These are phyloP conservation scores for Furcasterigmium furcatum DNA, from an alignment of 2,329 filamentous ascomycete species.

Conservation along the genomic window DNA sequence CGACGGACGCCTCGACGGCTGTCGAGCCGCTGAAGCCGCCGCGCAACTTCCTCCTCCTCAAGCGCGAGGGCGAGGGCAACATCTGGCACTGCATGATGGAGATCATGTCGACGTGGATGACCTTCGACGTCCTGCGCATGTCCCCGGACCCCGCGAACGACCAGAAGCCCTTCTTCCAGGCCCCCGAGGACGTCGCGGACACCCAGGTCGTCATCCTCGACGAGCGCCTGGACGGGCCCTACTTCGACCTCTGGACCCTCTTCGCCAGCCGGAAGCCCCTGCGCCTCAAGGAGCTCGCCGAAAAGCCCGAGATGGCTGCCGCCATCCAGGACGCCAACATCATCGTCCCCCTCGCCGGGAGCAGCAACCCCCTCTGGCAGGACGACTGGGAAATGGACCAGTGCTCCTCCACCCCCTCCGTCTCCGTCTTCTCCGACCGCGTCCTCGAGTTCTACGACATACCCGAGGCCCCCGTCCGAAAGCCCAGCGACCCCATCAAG, in stretches of 20 bases:
- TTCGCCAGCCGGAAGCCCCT: slow-evolving; percentile 25
- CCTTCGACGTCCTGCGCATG: slow-evolving; percentile 28
- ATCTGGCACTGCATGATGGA: slow-evolving; percentile 31
- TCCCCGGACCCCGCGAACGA: slow-evolving; percentile 7
- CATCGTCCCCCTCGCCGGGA: slow-evolving; percentile 35
- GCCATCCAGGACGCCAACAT: slow-evolving; percentile 20
- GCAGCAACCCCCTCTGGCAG: slow-evolving; percentile 37
- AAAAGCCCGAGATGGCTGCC: neutral
- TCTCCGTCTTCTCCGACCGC: slow-evolving; percentile 25
- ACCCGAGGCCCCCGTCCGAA: slow-evolving; percentile 1
- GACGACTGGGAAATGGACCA: slow-evolving; percentile 29
- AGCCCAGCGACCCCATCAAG: slow-evolving; percentile 12
- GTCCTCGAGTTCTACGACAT: slow-evolving; percentile 25
- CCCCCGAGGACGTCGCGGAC: slow-evolving; percentile 12
- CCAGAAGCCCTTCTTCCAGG: slow-evolving; percentile 15
- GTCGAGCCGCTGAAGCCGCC: slow-evolving; percentile 1
- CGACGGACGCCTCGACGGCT: neutral
- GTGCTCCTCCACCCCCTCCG: slow-evolving; percentile 16
- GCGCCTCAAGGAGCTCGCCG: slow-evolving; percentile 20
- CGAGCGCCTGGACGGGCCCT: slow-evolving; percentile 26
- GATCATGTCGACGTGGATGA: slow-evolving; percentile 26
- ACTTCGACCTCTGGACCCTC: slow-evolving; percentile 31
- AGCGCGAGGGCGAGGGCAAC: slow-evolving; percentile 28
- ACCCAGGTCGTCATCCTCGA: slow-evolving; percentile 32
- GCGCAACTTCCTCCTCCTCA: slow-evolving; percentile 22